These are phyloP conservation scores for Diversispora epigaea DNA, from an alignment of 192 early-diverging fungal genomes.

Conservation along the genomic window DNA sequence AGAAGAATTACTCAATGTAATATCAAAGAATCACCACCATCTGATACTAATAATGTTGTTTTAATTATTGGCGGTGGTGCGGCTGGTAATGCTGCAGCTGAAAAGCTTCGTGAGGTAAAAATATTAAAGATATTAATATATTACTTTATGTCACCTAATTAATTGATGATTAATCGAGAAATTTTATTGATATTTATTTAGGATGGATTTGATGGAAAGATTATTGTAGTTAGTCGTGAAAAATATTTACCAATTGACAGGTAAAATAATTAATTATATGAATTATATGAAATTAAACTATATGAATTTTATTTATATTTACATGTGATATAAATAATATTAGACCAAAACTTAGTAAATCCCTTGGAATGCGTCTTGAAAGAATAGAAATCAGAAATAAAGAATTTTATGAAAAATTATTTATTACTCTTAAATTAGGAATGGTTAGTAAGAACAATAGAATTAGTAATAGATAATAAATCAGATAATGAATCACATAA, in stretches of 20 bases:
- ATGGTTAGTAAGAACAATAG: constrained; percentile 35
- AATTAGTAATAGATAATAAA: neutral
- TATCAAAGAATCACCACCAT: constrained; percentile 5
- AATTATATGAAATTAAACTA: no score
- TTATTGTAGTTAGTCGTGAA: constrained; percentile 51
- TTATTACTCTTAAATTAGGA: constrained; percentile 46
- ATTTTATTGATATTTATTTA: constrained; percentile 29
- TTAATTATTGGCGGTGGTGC: constrained; percentile 58
- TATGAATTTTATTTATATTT: no score
- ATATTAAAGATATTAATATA: constrained; percentile 9
- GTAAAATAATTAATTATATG: constrained; percentile 7
- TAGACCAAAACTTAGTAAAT: constrained; percentile 58
- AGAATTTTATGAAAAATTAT: constrained; percentile 46
- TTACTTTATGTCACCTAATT: neutral
- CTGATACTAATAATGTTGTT: constrained; percentile 34
- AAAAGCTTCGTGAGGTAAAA: constrained; percentile 49
- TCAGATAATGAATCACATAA: neutral
- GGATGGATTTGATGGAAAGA: constrained; percentile 47
- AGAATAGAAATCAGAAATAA: constrained; percentile 46
- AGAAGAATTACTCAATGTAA: constrained; percentile 31
- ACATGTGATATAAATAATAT: no score
- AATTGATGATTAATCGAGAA: neutral
- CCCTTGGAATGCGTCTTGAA: constrained; percentile 37
- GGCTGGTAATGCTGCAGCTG: constrained; percentile 45
- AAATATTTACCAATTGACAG: constrained; percentile 57